Base-by-base conservation (phyloP, 1,284 basidiomycete genomes). In the Apiotrichum laibachii region DNA sequence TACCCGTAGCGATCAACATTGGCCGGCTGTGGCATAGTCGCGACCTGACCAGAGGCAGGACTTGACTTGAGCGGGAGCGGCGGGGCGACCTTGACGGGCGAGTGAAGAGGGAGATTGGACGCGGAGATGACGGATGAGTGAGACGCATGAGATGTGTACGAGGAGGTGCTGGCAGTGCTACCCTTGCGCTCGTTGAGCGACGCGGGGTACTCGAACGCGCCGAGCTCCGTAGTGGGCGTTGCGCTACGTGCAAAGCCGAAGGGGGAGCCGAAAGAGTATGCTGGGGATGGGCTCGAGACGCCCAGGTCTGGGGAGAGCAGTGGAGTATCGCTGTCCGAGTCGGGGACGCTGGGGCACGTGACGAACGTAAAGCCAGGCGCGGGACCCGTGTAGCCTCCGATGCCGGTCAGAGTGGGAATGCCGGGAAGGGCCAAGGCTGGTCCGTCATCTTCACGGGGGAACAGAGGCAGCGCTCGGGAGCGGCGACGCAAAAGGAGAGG, bases 151-250 rank as follows among this genome's bases (percentile, higher is more conserved):
- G 33, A 35, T 7, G 33, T 49, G 31, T 49, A 13, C 47, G 33
- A 35, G 10, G 31, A 15, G 8, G 33, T n/a, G 12, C 33, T 35
- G 7, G 33, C 26, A 1, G 18, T 11, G 48, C 6, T 9, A 5
- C 22, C 8, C 15, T 42, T n/a, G 43, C 19, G 43, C 3, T 44
- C 43, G 12, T 7, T 5, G 1, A 34, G 35, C 33, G 50, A 31
- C 19, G 52, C 56, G 34, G 70, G 70, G 56, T 72, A 72, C 57
- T 72, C 70, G 62, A 72, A 72, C 13, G 63, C 63, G 12, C 70
- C 70, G 46, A 69, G 63, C 50, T 72, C 70, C 2, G 66, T 64
- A 1, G 67, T 66, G 8, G 70, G 70, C 9, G 70, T 72, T 31
- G 68, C 62, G 39, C n/a, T 33, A 31, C 42, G 51, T 10, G 6